Evolutionary conservation across 1,284 basidiomycete genomes (phyloP).

Genomic region (Malassezia equina): DNA sequence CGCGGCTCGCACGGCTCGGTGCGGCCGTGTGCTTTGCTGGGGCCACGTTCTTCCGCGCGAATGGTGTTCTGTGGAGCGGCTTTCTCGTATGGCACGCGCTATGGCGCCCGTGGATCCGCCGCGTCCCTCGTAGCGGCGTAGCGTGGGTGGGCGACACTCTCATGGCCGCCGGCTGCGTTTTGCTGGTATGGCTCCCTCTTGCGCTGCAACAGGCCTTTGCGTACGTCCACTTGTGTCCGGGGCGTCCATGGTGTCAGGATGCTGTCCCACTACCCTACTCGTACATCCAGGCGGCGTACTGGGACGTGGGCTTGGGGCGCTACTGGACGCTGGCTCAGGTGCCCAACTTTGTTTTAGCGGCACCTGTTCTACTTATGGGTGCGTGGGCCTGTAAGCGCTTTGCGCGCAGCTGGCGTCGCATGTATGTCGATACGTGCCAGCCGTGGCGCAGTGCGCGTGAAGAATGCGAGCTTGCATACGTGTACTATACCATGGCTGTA

Average conservation of each 20-base stretch:
- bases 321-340: conserved; percentile 77
- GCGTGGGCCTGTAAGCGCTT: neutral
- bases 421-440: neutral
- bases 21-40: conserved; percentile 60
- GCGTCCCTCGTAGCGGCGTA: neutral
- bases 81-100: conserved; percentile 50
- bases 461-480: conserved; percentile 54
- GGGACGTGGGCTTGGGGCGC: conserved; percentile 71
- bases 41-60: conserved; percentile 66
- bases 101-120: neutral
- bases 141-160: neutral
- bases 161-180: neutral
- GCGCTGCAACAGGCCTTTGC: conserved; percentile 60
- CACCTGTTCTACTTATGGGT: conserved; percentile 55
- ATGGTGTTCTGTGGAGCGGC: conserved; percentile 65
- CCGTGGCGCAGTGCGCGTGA: neutral
- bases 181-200: conserved; percentile 56
- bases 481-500: conserved; percentile 59
- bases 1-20: conserved; percentile 50
- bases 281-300: conserved; percentile 76
- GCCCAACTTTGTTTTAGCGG: conserved; percentile 74
- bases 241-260: conserved; percentile 52
- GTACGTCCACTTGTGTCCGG: conserved; percentile 59
- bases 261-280: conserved; percentile 71
- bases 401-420: neutral